Base-by-base conservation (phyloP, 177 flowering plant genomes). In the Telopea speciosissima region DNA sequence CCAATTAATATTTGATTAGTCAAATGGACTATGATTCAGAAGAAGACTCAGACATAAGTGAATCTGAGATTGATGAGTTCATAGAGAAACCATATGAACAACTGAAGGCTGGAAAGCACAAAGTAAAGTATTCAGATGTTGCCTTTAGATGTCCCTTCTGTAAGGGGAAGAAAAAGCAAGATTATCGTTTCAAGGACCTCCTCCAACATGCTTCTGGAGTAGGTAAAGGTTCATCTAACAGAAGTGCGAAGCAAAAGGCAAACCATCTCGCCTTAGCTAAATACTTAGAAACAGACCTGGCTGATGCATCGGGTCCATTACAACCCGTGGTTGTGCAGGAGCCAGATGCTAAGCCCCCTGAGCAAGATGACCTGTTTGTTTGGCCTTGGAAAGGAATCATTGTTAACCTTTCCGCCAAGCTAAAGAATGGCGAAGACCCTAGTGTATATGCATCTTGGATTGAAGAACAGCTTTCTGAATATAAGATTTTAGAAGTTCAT, bases 101-200 rank as follows among this genome's bases (percentile, higher is more conserved):
- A 17, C 71, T 92, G 52, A 81, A 66, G 61, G 49, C 52, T 40
- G 92, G 86, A 24, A 81, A 75, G n/a, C 75, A 62, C 31, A 87
- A 79, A 71, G 88, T 89, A 26, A 85, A 72, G 70, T 75, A 66
- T n/a, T 70, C 79, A 8, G 82, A 85, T 76, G 88, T 80, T 14
- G 75, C 79, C 26, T 83, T 87, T 49, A 83, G 89, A 45, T 94
- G 98, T 76, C 97, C 97, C 1, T 94, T 88, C 66, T 94, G 98
- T 78, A 74, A 82, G 19, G 97, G 95, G n/a, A 94, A 88, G 80
- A 92, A 87, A 81, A 90, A 92, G 66, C 95, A 88, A 58, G 97
- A 85, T 52, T 90, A 86, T 73, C 79, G 75, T 66, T 86, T 76
- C 73, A 89, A 92, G 68, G 97, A 92, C 33, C 82, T 92, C 24